phyloP scores from a whole-genome alignment of 768 basidiomycete genomes.

The Phanerochaete sordida region DNA sequence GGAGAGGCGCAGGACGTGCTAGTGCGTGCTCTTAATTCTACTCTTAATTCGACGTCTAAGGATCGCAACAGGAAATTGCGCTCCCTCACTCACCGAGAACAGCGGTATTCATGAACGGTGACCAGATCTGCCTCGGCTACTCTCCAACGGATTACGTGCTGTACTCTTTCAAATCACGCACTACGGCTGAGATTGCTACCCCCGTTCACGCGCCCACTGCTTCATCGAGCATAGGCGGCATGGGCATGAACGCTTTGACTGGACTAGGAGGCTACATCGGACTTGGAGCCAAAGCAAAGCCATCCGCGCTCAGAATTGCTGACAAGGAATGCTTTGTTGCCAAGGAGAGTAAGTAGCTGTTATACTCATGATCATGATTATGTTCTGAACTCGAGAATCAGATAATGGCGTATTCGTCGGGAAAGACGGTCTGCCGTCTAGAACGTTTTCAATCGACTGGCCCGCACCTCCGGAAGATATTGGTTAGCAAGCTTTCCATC shows the following conservation, averaged over 20 bases:
- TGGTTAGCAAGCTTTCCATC: constrained; percentile 36
- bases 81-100: constrained; percentile 90
- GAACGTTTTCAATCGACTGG: constrained; percentile 59
- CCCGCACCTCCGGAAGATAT: constrained; percentile 81
- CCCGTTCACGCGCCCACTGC: constrained; percentile 32
- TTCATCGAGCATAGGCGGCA: constrained; percentile 40
- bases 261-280: constrained; percentile 84
- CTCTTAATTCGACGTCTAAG: neutral
- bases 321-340: constrained; percentile 67
- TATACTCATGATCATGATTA: neutral
- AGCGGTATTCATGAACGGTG: constrained; percentile 67
- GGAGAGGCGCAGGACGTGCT: constrained; percentile 72
- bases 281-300: constrained; percentile 70
- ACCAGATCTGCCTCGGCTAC: constrained; percentile 72
- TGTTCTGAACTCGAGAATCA: constrained; percentile 24
- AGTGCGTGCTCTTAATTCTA: constrained; percentile 36
- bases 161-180: constrained; percentile 60
- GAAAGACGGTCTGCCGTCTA: constrained; percentile 50
- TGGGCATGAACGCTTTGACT: constrained; percentile 72
- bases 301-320: constrained; percentile 49
- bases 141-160: constrained; percentile 75
- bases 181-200: constrained; percentile 47
- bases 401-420: constrained; percentile 70
- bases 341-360: constrained; percentile 67
- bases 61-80: constrained; percentile 58